These are phyloP conservation scores for Neurospora sp. DNA, from an alignment of 495 filamentous ascomycete species.

Conservation along the genomic window DNA sequence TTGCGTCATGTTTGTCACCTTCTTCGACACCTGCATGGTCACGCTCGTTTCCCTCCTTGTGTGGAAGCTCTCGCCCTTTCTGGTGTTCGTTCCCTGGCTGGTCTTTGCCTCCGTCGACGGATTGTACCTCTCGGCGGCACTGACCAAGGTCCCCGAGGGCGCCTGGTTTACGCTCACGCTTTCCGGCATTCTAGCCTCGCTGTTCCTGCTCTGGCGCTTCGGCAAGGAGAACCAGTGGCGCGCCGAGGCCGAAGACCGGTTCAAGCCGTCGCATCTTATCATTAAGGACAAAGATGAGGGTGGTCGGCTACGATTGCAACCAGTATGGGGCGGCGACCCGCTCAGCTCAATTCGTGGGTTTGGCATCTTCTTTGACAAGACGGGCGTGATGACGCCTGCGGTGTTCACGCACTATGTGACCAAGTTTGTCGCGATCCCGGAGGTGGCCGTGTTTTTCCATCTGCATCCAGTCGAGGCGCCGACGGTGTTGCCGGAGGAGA, in stretches of 20 bases:
- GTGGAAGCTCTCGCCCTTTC: slow-evolving; percentile 47
- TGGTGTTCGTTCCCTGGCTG: slow-evolving; percentile 53
- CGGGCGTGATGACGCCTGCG: slow-evolving; percentile 41
- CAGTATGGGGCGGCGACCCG: slow-evolving; percentile 34
- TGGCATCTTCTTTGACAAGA: slow-evolving; percentile 59
- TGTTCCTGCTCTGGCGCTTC: slow-evolving; percentile 64
- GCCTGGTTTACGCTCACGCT: slow-evolving; percentile 67
- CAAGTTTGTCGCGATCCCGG: slow-evolving; percentile 49
- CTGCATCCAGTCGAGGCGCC: slow-evolving; percentile 46
- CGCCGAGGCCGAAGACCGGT: slow-evolving; percentile 50
- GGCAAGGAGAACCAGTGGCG: slow-evolving; percentile 67
- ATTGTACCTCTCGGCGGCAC: slow-evolving; percentile 53
- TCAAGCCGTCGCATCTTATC: slow-evolving; percentile 39
- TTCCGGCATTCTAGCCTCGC: slow-evolving; percentile 42
- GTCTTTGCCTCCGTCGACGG: slow-evolving; percentile 53
- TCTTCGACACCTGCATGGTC: slow-evolving; percentile 63
- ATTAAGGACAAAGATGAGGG: slow-evolving; percentile 12
- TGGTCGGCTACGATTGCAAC: slow-evolving; percentile 20
- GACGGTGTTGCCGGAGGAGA: slow-evolving; percentile 33
- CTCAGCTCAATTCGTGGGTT: slow-evolving; percentile 42
- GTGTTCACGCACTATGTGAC: slow-evolving; percentile 56
- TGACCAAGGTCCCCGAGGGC: slow-evolving; percentile 60
- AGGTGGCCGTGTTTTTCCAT: slow-evolving; percentile 54
- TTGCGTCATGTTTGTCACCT: slow-evolving; percentile 66
- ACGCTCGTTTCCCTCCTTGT: slow-evolving; percentile 56